Base-by-base conservation (phyloP, 257 asterid species). In the Rehmannia glutinosa region DNA sequence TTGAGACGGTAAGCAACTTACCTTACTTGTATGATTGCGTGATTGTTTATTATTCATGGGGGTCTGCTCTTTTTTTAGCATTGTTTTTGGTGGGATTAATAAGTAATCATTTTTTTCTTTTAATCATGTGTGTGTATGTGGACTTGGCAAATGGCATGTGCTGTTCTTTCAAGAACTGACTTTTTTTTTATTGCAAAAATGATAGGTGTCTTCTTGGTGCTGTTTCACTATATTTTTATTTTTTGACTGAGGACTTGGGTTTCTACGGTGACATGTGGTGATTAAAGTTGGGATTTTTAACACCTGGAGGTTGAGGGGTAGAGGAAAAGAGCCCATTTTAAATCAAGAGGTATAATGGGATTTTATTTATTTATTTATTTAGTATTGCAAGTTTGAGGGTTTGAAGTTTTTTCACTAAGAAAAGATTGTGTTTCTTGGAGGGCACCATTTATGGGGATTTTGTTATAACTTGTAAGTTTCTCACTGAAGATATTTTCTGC, bases 1-100 rank as follows among this genome's bases (percentile, higher is more conserved):
- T 81, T 76, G 73, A 73, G 74, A 73, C 83, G 86, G 87, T 84
- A 83, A 76, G 87, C 84, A 87, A 81, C 87, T 82, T 55, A 57
- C 74, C 75, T 55, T 58, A 36, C 36, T 68, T 68, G 70, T 28
- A 23, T 74, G 78, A 78, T 81, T 82, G 79, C 42, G 63, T 56
- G 32, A 19, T 61, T 69, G 56, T 39, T 69, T 71, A 52, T 57
- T 53, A 64, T 71, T 66, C 63, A 27, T 51, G 11, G 43, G 2
- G 27, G 20, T 20, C 49, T 58, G n/a, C 43, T 45, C 70, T 62
- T 71, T 58, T 66, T 75, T 71, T 25, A 55, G 59, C 67, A 61
- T n/a, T n/a, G n/a, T n/a, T n/a, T n/a, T n/a, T n/a, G n/a, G n/a
- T n/a, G n/a, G n/a, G n/a, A n/a, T n/a, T n/a, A n/a, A n/a, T n/a